These are phyloP conservation scores for Saccharomyces hybrid DNA, from an alignment of 1,139 yeast genomes.

Conservation along the genomic window DNA sequence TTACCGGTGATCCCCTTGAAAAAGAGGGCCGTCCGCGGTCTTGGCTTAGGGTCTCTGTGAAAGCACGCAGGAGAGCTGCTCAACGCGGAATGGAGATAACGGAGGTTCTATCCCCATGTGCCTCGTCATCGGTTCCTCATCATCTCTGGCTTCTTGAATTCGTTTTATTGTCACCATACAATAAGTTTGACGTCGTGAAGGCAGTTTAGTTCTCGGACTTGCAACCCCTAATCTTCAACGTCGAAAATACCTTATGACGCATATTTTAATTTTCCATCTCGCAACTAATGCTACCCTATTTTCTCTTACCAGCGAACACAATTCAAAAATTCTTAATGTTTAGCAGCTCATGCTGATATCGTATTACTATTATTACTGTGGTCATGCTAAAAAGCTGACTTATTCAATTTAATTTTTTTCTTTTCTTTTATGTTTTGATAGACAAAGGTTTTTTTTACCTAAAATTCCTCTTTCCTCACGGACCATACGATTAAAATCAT, in stretches of 20 bases:
- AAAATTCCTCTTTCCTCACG: not conserved
- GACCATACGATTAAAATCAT: too few species aligned
- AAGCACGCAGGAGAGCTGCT: not conserved
- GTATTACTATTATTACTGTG: not conserved
- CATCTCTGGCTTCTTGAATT: not conserved
- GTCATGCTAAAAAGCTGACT: not conserved
- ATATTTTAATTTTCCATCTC: not conserved
- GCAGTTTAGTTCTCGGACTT: not conserved
- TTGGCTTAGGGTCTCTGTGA: not conserved
- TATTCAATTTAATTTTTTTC: too few species aligned
- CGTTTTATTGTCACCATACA: not conserved
- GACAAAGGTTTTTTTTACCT: not conserved
- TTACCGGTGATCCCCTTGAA: not conserved
- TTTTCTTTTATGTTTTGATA: not conserved
- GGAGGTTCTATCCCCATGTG: not conserved
- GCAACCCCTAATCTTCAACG: not conserved
- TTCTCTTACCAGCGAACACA: not conserved
- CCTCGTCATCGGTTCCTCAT: not conserved
- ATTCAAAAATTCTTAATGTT: not conserved
- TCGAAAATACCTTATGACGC: not conserved
- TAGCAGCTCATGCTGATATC: not conserved
- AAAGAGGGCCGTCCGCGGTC: not conserved
- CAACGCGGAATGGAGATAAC: not conserved
- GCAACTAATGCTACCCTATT: not conserved
- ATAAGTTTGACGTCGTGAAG: not conserved